These are phyloP conservation scores for Handroanthus guayacan DNA, from an alignment of 257 asterid species.

Conservation along the genomic window DNA sequence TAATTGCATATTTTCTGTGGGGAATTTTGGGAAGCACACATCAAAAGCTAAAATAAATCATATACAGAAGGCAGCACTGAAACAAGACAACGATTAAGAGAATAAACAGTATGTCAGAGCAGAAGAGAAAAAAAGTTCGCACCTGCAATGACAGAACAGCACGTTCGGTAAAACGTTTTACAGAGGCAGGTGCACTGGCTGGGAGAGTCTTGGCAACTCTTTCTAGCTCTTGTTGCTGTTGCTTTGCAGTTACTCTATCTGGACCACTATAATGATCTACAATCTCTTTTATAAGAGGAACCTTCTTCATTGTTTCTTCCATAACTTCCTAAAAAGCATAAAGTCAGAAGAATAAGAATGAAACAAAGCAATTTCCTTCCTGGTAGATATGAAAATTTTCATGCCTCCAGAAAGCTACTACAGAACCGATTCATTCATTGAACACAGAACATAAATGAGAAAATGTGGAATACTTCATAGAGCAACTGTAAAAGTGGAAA, in stretches of 20 bases:
- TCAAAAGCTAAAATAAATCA: slow-evolving; percentile 1
- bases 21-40: slow-evolving; percentile 12
- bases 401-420: slow-evolving; percentile 11
- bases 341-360: slow-evolving; percentile 23
- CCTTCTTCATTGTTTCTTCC: slow-evolving; percentile 74
- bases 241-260: slow-evolving; percentile 85
- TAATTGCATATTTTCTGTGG: slow-evolving; percentile 17
- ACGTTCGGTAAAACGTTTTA: slow-evolving; percentile 71
- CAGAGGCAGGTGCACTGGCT: slow-evolving; percentile 69
- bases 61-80: slow-evolving; percentile 9
- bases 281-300: slow-evolving; percentile 76
- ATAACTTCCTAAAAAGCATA: slow-evolving; percentile 61
- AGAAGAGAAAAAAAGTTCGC: slow-evolving; percentile 29
- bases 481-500: slow-evolving; percentile 19
- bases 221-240: slow-evolving; percentile 75
- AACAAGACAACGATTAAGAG: background rate
- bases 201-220: slow-evolving; percentile 90
- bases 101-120: background rate
- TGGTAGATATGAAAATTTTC: background rate
- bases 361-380: slow-evolving; percentile 24
- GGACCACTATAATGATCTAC: slow-evolving; percentile 87
- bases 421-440: background rate
- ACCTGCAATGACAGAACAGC: slow-evolving; percentile 95
- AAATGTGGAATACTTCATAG: slow-evolving; percentile 11
- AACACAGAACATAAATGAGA: slow-evolving; percentile 26